phyloP scores from a whole-genome alignment of 768 basidiomycete genomes.

The Naematelia aurantialba region DNA sequence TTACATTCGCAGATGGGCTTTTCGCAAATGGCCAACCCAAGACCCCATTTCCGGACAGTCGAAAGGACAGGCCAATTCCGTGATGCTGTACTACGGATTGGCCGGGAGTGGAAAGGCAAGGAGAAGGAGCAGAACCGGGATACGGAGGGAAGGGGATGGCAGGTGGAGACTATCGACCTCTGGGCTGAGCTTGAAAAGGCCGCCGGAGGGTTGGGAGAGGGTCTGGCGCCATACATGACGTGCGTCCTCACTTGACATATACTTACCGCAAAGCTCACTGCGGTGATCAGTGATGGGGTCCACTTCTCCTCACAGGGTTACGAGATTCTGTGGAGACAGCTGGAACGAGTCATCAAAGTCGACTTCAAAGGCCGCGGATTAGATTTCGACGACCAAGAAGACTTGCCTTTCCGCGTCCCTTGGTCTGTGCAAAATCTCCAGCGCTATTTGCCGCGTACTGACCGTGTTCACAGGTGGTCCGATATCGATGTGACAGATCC shows the following conservation, averaged over 20 bases:
- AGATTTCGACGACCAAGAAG: conserved; percentile 22
- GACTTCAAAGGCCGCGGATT: conserved; percentile 26
- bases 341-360: conserved; percentile 8
- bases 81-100: conserved; percentile 7
- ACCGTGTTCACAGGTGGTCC: no score
- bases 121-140: conserved; percentile 4
- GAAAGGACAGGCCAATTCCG: conserved; percentile 5
- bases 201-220: conserved; percentile 12
- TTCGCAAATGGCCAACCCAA: not conserved
- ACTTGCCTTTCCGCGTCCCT: conserved; percentile 25
- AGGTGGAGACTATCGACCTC: conserved; percentile 11
- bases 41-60: not conserved
- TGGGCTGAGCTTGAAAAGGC: conserved; percentile 8
- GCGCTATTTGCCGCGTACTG: no score
- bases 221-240: conserved; percentile 7
- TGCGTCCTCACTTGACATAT: not conserved
- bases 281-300: conserved; percentile 17
- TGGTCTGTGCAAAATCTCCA: conserved; percentile 18
- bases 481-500: not conserved
- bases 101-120: conserved; percentile 11
- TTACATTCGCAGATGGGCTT: not conserved
- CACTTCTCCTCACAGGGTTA: conserved; percentile 15
- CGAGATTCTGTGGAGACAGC: conserved; percentile 8
- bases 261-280: not conserved
- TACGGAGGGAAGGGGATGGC: not conserved